Conservation (phyloP, 2,329 filamentous ascomycete genomes). For the Byssothecium circinans region DNA sequence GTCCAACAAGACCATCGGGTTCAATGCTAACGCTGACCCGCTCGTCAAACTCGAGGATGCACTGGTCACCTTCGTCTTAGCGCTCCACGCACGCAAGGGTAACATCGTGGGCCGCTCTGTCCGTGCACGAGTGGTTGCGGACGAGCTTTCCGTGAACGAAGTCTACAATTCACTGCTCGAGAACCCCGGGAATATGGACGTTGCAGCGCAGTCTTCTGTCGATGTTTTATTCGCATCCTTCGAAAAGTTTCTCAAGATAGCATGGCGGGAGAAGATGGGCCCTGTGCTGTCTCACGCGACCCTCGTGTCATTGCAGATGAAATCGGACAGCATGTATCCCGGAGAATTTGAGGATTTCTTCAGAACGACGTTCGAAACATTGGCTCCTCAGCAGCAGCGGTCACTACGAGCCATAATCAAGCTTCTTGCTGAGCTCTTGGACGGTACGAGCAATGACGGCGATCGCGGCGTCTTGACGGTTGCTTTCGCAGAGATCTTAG, state of each 20-base stretch:
- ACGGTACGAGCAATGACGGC: constrained; percentile 87
- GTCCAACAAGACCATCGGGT: constrained; percentile 35
- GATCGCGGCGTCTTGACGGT: constrained; percentile 86
- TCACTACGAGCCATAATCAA: constrained; percentile 84
- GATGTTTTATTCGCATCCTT: constrained; percentile 90
- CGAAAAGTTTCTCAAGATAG: constrained; percentile 86
- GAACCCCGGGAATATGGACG: constrained; percentile 75
- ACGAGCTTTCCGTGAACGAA: constrained; percentile 82
- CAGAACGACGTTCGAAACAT: constrained; percentile 53
- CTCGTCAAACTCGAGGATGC: constrained; percentile 79
- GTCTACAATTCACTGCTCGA: constrained; percentile 88
- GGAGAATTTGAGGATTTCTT: constrained; percentile 69
- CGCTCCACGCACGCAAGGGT: constrained; percentile 81
- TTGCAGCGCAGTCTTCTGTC: constrained; percentile 72
- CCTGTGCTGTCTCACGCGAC: constrained; percentile 73
- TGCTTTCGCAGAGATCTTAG: constrained; percentile 84
- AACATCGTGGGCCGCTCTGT: constrained; percentile 80
- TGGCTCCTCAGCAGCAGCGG: constrained; percentile 64
- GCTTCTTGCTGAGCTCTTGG: constrained; percentile 81
- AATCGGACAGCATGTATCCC: constrained; percentile 63
- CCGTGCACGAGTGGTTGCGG: constrained; percentile 67
- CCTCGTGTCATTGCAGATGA: constrained; percentile 73
- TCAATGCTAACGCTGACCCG: constrained; percentile 33
- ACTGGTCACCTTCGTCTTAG: constrained; percentile 79
- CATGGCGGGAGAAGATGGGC: constrained; percentile 87